A percentile compares a stretch with the other conserved stretches of the same genome.
These are phyloP conservation scores for Juncus inflexus DNA, from an alignment of 176 grass and related monocot genomes.

Conservation along the genomic window DNA sequence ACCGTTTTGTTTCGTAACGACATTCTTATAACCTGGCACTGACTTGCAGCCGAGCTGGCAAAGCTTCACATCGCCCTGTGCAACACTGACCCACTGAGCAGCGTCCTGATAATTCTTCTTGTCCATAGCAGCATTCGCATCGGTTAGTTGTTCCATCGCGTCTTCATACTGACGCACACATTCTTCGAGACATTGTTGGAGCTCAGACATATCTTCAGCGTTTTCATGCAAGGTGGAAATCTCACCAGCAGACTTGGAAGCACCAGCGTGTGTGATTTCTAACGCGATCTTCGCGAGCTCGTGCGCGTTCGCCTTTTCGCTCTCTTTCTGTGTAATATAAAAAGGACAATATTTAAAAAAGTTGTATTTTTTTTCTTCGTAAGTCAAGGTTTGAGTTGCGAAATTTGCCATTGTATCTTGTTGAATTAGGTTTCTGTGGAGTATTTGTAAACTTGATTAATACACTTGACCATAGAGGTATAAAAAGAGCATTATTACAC, in stretches of 20 bases:
- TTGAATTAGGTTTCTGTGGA: too few relatives aligned
- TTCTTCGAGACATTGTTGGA: conserved; percentile 62
- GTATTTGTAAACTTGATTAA: too few relatives aligned
- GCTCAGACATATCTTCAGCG: conserved; percentile 30
- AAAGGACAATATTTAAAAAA: not conserved
- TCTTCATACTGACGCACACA: conserved; percentile 53
- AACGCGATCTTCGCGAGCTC: conserved; percentile 42
- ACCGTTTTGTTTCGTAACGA: conserved; percentile 47
- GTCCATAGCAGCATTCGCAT: conserved; percentile 43
- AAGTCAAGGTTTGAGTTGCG: too few relatives aligned
- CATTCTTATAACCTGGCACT: conserved; percentile 34
- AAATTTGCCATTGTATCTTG: too few relatives aligned
- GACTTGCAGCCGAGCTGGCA: conserved; percentile 49
- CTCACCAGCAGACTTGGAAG: conserved; percentile 35
- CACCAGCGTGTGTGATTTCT: conserved; percentile 39
- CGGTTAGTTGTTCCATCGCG: conserved; percentile 58
- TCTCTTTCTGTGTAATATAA: conserved; percentile 1
- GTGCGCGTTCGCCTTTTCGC: conserved; percentile 22
- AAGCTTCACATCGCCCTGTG: conserved; percentile 44
- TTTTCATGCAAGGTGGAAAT: conserved; percentile 33
- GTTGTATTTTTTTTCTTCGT: not conserved
- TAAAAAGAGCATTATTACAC: too few relatives aligned
- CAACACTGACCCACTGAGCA: conserved; percentile 33
- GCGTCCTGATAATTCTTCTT: conserved; percentile 36
- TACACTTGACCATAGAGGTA: too few relatives aligned